Conservation (phyloP, 169 alveolate species). For the Cryptosporidium ryanae region DNA sequence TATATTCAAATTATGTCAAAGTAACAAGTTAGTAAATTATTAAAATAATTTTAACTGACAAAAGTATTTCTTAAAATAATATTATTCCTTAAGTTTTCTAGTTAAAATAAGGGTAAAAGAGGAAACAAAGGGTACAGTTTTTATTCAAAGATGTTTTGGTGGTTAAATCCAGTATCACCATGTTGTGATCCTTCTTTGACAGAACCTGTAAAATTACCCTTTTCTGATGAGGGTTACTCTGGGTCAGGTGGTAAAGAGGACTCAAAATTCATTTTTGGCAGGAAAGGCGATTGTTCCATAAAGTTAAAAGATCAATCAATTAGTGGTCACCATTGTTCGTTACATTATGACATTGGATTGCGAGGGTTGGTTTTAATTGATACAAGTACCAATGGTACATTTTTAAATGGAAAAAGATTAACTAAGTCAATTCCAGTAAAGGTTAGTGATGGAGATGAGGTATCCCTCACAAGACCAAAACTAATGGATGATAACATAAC, state of each 20-base stretch:
- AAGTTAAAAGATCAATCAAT: slow-evolving; percentile 67
- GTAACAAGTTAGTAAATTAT: slow-evolving; percentile 12
- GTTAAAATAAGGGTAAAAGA: too few relatives aligned
- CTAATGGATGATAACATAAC: slow-evolving; percentile 60
- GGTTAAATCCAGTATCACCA: slow-evolving; percentile 71
- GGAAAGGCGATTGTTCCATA: slow-evolving; percentile 69
- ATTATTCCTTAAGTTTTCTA: too few relatives aligned
- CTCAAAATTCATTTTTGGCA: slow-evolving; percentile 48
- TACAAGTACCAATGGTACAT: slow-evolving; percentile 70
- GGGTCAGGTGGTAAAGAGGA: background rate
- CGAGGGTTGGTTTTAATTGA: slow-evolving; percentile 45
- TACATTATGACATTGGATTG: slow-evolving; percentile 7
- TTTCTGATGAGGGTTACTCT: background rate
- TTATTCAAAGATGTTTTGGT: slow-evolving; percentile 52
- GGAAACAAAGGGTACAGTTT: background rate
- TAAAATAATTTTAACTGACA: background rate
- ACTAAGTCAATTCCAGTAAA: slow-evolving; percentile 43
- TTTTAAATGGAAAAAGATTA: slow-evolving; percentile 60
- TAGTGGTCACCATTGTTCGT: slow-evolving; percentile 67
- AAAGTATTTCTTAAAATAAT: too few relatives aligned
- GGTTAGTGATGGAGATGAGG: slow-evolving; percentile 48
- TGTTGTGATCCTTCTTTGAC: slow-evolving; percentile 69
- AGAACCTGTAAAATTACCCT: slow-evolving; percentile 64
- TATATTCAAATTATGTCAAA: slow-evolving; percentile 29
- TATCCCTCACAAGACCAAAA: slow-evolving; percentile 69